Base-by-base conservation (phyloP, 2,329 filamentous ascomycete species). In the Lachnellula subtilissima region DNA sequence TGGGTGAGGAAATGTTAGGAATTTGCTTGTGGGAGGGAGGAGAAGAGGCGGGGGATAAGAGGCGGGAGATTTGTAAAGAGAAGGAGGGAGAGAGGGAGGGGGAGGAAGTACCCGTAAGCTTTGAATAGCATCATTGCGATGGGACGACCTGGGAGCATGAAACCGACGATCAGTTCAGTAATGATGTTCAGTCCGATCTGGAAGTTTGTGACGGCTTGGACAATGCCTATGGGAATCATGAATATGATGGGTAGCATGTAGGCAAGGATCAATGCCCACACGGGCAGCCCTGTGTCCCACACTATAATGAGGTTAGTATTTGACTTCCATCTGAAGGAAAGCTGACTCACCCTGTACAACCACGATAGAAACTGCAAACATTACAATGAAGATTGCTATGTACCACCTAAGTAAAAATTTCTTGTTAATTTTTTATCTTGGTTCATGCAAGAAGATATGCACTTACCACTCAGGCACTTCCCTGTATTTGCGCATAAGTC, bases 41-140 rank as follows among this genome's bases (percentile, higher is more conserved):
- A 22, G 22, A 22, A 3, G 22, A 22, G 22, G 22, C 22, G 22
- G 4, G 22, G 22, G 22, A n/a, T n/a, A 22, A 3, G 22, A 22
- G 22, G 22, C 22, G 22, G 4, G 22, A 2, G 22, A 22, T 22
- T 22, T 22, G 22, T 22, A 22, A 22, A 22, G 22, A 22, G 22
- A 22, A 4, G 22, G 22, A 22, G 22, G 22, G 22, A 4, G 22
- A 3, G 22, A 4, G 22, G 22, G 22, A 22, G 22, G 22, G 19
- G 19, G 19, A 22, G 22, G 2, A 22, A 22, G 22, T 22, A 22
- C 22, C 22, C 84, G 64, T 86, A 89, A 60, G 85, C 88, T 71
- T 89, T 89, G 75, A 89, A 89, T 75, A 89, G 79, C 86, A 90
- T 90, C 82, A 89, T 87, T 40, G 85, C 85, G 57, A 90, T 76